Percentiles rank a stretch among this genome's conserved stretches.
These are phyloP conservation scores for Tubosaeta sp. DNA, from an alignment of 768 basidiomycete species.

Conservation along the genomic window DNA sequence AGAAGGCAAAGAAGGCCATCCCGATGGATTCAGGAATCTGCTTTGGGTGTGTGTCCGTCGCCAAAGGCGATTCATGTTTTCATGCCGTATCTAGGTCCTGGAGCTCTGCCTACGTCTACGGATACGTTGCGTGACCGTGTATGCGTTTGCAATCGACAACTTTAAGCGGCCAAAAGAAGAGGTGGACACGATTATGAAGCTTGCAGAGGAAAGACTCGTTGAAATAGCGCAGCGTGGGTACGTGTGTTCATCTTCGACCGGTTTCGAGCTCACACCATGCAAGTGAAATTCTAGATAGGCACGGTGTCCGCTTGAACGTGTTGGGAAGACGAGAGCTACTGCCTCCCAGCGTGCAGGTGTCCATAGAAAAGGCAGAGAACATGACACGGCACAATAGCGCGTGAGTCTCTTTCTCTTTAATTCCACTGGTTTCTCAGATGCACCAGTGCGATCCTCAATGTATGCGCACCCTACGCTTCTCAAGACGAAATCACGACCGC, in stretches of 20 bases:
- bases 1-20: constrained; percentile 73
- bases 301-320: constrained; percentile 82
- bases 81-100: constrained; percentile 53
- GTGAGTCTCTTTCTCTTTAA: constrained; percentile 35
- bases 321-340: constrained; percentile 75
- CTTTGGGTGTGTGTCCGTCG: constrained; percentile 55
- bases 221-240: constrained; percentile 83
- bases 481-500: constrained; percentile 89
- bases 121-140: constrained; percentile 84
- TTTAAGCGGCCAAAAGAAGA: constrained; percentile 86
- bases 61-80: background rate
- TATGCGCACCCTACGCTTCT: constrained; percentile 91
- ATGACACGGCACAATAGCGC: constrained; percentile 70
- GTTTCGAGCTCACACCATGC: background rate
- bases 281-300: constrained; percentile 74
- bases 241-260: constrained; percentile 20
- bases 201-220: constrained; percentile 72
- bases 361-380: constrained; percentile 65
- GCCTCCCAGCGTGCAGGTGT: constrained; percentile 67
- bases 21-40: constrained; percentile 77
- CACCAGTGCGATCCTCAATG: constrained; percentile 77
- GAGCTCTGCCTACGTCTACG: constrained; percentile 81
- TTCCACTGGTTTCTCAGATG: background rate
- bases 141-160: constrained; percentile 98
- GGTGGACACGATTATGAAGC: constrained; percentile 81